phyloP scores from a whole-genome alignment of 176 grass and related monocot species.

The Oryza rufipogon region DNA sequence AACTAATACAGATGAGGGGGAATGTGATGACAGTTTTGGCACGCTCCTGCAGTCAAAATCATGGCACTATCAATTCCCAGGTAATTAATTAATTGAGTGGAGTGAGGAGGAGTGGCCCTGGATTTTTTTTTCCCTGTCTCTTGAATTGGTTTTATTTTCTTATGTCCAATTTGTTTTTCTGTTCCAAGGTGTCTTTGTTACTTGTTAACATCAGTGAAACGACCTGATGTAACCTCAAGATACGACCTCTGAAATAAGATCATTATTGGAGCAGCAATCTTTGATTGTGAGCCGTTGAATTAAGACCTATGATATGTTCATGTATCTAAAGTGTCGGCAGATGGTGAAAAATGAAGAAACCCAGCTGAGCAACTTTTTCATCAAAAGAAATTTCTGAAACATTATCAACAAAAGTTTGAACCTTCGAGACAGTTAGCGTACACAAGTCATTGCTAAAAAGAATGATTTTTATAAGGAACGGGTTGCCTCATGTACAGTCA shows the following conservation, averaged over 20 bases:
- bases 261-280: background rate
- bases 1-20: background rate
- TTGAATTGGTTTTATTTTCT: background rate
- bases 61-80: conserved; percentile 1
- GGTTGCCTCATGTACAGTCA: background rate
- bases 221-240: conserved; percentile 16
- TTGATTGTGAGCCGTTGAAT: conserved; percentile 18
- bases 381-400: background rate
- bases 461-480: background rate
- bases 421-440: background rate
- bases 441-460: background rate
- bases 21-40: conserved; percentile 36
- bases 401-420: background rate
- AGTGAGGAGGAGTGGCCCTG: background rate
- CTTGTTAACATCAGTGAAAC: conserved; percentile 2
- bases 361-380: background rate
- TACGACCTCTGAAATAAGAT: background rate
- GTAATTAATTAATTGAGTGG: background rate
- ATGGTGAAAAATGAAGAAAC: background rate
- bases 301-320: background rate
- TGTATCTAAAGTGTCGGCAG: conserved; percentile 23
- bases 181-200: background rate
- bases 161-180: conserved; percentile 2
- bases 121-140: background rate
- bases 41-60: conserved; percentile 21